Evolutionary conservation across 169 alveolate species (phyloP), one percentile per base, ranked within the genome.

Genomic region (Eimeria tenella): DNA sequence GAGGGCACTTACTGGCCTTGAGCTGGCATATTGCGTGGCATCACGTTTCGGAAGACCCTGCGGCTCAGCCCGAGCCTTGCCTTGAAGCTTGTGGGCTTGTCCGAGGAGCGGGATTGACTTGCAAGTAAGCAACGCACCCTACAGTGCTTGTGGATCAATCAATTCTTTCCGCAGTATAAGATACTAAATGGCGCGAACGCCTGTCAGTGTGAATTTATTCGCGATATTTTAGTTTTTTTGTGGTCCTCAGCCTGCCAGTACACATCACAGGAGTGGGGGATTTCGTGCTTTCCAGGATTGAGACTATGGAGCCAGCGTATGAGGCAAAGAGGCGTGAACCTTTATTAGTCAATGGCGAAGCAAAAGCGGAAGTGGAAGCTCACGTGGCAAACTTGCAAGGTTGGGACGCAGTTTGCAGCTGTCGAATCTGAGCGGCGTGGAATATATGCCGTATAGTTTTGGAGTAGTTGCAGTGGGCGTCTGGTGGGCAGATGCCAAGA

Each of bases 201-300:
- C 50, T 68, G 79, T 19, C 50, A 17, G 79, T 68, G 79, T 31
- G n/a, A 9, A 31, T 31, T 31, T 31, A 31, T 31, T 31, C 42
- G 42, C 42, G 42, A 31, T 31, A 31, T 31, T 31, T 31, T 31
- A 31, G 2, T 31, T 31, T 31, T 31, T 31, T 31, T 31, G 42
- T 31, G 42, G 42, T 31, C 42, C 42, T 31, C 86, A 83, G 95
- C 50, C 82, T 83, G 52, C 95, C 95, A 63, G 94, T 95, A 83
- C 96, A 95, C 49, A 31, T 95, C 19, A 91, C 96, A 25, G 96
- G 96, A 0, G 94, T 86, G 9, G 96, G 96, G 11, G 96, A 95
- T 53, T 95, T 95, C 50, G 91, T 84, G 58, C 79, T 93, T 11
- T 8, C 62, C 52, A 71, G 88, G 42, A 86, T 94, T 23, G 96